Base-by-base conservation (phyloP, 2,329 filamentous ascomycete genomes). In the Paramyrothecium sp. region DNA sequence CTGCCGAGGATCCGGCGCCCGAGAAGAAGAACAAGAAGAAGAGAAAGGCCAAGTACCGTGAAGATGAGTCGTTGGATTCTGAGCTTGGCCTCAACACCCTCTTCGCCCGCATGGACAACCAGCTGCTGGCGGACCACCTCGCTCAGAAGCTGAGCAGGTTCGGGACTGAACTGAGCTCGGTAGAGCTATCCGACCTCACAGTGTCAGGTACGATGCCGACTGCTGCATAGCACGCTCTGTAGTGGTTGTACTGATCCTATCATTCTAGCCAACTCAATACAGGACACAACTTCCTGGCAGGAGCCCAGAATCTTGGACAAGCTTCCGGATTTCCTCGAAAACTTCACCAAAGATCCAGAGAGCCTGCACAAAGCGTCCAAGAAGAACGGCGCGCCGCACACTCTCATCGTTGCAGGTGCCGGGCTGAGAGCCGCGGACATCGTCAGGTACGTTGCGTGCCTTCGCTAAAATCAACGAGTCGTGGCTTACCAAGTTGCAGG, bases 341-440 rank as follows among this genome's bases (percentile, higher is more conserved):
- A 79, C 13, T 86, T 88, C 60, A 75, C 83, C 1, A 79, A 79
- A 22, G 82, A 86, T 53, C 80, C 83, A 1, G 78, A 80, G 56
- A 81, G 78, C 56, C 78, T 97, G 20, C 81, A 81, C 1, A 81
- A 84, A 55, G 83, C 90, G 1, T 83, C 90, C 0, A 84, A 89
- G 74, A 80, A 86, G 65, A 88, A 87, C 46, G 90, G 89, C 7
- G 79, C 86, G 1, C 90, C 90, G 33, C 95, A 98, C 72, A 98
- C 94, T 1, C 81, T 99, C 55, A 86, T 99, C 38, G 84, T 99
- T n/a, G 87, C 93, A 13, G 86, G 86, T 10, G 92, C 93, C 7
- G 95, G 92, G 0, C 79, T 97, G 56, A 83, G 95, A 67, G 92
- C 95, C 4, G 92, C 94, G 17, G 91, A 98, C 68, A 76, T 97